phyloP scores from a whole-genome alignment of 129 eudicot genomes.

The Silybum marianum region DNA sequence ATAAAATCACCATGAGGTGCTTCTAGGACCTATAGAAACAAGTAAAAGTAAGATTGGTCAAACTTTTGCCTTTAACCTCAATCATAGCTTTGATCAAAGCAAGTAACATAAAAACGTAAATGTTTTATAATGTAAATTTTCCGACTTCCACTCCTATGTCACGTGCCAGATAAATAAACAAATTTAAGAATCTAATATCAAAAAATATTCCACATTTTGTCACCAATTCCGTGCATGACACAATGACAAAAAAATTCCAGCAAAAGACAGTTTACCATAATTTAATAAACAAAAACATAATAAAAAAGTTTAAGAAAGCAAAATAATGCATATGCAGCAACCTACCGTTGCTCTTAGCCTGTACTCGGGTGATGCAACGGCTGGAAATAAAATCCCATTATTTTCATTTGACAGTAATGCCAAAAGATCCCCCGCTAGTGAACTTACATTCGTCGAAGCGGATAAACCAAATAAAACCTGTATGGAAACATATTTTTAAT shows the following conservation, averaged over 20 bases:
- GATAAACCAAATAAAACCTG: slow-evolving; percentile 93
- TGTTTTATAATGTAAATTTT: background rate
- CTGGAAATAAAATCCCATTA: slow-evolving; percentile 43
- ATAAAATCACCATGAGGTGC: slow-evolving; percentile 95
- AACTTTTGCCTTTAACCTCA: background rate
- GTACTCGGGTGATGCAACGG: slow-evolving; percentile 74
- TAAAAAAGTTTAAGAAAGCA: background rate
- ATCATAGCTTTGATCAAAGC: background rate
- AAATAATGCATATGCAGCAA: background rate
- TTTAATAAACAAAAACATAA: too few relatives aligned
- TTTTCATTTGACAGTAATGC: slow-evolving; percentile 54
- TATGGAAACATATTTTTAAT: background rate
- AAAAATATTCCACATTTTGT: slow-evolving; percentile 2
- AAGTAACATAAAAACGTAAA: background rate
- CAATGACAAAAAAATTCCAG: too few relatives aligned
- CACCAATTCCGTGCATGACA: background rate
- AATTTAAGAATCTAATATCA: background rate
- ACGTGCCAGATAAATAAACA: slow-evolving; percentile 9
- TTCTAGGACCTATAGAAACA: slow-evolving; percentile 62
- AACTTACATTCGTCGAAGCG: slow-evolving; percentile 53
- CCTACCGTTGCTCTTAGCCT: slow-evolving; percentile 87
- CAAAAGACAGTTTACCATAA: too few relatives aligned
- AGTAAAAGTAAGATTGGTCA: background rate
- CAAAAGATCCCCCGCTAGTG: slow-evolving; percentile 58
- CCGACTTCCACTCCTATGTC: background rate